Evolutionary conservation across 352 stramenopile genomes (phyloP), one percentile per base, ranked within the genome.

Genomic region (Pythium pyrilobum): DNA sequence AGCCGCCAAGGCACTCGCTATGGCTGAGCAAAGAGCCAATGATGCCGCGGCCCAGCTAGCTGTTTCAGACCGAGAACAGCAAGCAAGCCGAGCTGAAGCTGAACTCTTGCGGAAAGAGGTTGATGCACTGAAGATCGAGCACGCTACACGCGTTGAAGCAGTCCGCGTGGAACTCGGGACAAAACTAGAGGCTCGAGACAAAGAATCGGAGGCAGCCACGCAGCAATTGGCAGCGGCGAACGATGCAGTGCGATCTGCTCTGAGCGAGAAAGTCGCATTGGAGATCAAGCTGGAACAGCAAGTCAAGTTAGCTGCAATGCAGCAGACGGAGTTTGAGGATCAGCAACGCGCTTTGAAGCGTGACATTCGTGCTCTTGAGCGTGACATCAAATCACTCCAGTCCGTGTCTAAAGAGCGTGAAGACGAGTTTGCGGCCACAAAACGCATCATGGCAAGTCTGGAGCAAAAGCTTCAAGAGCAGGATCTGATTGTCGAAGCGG

Each of bases 361-460:
- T 3, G 76, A 89, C 28, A 70, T 77, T 24, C 69, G 74, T 41
- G 71, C 64, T 1, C 56, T 85, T n/a, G 74, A 89, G 43, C 68
- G 76, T 9, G 78, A 89, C 4, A 38, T 89, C 0, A 89, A 89
- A 44, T 65, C 52, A 1, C 52, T 75, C 4, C 76, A 87, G 60
- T 50, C 47, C 2, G 39, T 70, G 5, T 66, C 66, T 16, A 87
- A 83, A 40, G 78, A 82, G 32, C 69, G 69, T 4, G 78, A 85
- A 13, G 66, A 83, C 5, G 78, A 83, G 32, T 33, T 84, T 4
- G 40, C 40, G 3, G 42, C 42, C 21, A 36, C 75, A 4, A 75
- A 72, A 28, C 44, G 46, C 33, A 41, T 65, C 7, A 48, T 81
- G 18, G 60, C 76, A 28, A 67, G 37, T 23, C 44, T 74, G 10